Evolutionary conservation across 2,329 filamentous ascomycete species (phyloP), one percentile per base, ranked within the genome.

Genomic region (Ophiosphaerella narmari): DNA sequence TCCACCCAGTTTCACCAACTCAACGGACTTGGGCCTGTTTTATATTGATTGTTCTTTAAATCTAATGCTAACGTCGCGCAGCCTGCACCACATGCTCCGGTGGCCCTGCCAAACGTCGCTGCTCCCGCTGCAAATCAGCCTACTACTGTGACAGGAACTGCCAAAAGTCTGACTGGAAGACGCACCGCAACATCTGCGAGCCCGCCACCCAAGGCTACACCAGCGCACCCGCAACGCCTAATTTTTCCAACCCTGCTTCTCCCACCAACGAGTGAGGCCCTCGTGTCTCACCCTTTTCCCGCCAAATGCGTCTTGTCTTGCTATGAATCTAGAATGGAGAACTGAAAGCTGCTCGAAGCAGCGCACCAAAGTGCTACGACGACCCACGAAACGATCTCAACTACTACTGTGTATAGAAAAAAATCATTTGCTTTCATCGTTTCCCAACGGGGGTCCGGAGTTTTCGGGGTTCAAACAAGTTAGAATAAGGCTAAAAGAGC

Each of bases 111-210:
- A 58, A 57, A 47, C 53, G 62, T 37, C 69, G 65, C 43, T 82
- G 80, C 61, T 74, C 75, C n/a, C 78, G 76, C 55, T 82, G 80
- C 73, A 71, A 69, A n/a, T 55, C 55, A 0, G 70, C 73, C 0
- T 67, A 57, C 23, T 84, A 84, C 67, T 85, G 81, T 72, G 79
- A 78, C 36, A 71, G 71, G 21, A 74, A 77, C 32, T 84, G 81
- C 67, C 77, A 83, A 62, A 80, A 77, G 54, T 60, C 65, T 1
- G 73, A 83, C 60, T 84, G 78, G 78, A 79, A 79, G 55, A 43
- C 50, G 2, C 80, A 84, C 65, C 79, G 79, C 58, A 75, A 74
- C 50, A 52, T 62, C 7, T 82, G 79, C 64, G 65, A 66, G 43
- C 61, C 65, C 36, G 53, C 47, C 21, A 52, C 52, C 26, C 63